Conservation (phyloP, 1,139 yeast genomes). For the Zygosaccharomyces pseudobailii region DNA sequence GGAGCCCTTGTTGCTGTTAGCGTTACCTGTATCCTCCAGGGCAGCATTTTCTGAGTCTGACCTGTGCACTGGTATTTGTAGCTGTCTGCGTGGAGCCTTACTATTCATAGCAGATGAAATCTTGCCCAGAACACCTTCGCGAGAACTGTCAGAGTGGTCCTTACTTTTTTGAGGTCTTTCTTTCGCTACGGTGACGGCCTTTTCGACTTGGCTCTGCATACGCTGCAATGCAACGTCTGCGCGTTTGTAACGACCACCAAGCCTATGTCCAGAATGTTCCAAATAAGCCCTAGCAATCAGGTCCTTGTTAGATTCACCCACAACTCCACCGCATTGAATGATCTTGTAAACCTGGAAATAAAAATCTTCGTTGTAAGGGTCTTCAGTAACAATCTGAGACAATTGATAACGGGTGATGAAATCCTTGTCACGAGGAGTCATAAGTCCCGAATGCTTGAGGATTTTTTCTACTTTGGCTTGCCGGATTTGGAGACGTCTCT, state of each 20-base stretch:
- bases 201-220: constrained; percentile 98
- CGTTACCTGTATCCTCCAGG: constrained; percentile 19
- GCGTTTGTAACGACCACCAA: constrained; percentile 81
- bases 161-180: constrained; percentile 67
- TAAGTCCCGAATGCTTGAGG: constrained; percentile 81
- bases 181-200: constrained; percentile 92
- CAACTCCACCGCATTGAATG: constrained; percentile 54
- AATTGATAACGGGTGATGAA: constrained; percentile 90
- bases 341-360: constrained; percentile 92
- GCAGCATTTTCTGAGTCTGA: constrained; percentile 41
- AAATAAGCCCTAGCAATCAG: constrained; percentile 92
- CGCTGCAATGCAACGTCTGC: constrained; percentile 95
- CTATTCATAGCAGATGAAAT: constrained; percentile 69
- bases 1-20: constrained; percentile 9
- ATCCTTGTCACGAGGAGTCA: constrained; percentile 96
- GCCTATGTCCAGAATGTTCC: constrained; percentile 87
- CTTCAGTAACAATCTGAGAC: constrained; percentile 94
- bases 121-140: constrained; percentile 90
- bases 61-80: constrained; percentile 56
- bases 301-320: constrained; percentile 40
- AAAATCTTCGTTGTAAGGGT: constrained; percentile 95
- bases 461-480: constrained; percentile 77
- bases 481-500: constrained; percentile 56
- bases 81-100: constrained; percentile 83
- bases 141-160: constrained; percentile 48